Base-by-base conservation (phyloP, 768 basidiomycete genomes). In the Gymnopilus junonius region DNA sequence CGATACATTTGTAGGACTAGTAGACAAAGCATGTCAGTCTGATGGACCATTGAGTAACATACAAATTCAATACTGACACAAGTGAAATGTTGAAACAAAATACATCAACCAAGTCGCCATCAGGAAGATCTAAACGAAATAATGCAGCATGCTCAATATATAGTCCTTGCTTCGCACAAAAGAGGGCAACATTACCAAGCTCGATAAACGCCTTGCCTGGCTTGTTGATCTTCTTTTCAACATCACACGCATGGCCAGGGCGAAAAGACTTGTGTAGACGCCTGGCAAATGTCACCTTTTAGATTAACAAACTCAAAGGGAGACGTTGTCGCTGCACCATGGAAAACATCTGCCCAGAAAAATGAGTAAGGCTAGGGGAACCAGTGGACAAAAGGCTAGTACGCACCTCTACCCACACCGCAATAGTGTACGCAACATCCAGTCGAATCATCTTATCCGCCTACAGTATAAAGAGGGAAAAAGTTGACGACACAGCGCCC, bases 1-100 rank as follows among this genome's bases (percentile, higher is more conserved):
- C 74, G 72, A 51, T 71, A 70, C 10, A 75, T 25, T 55, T 40
- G 35, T 11, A 55, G 37, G 35, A 40, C 54, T 55, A 25, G 4
- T 21, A 27, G n/a, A 34, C 14, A 39, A 40, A 35, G 20, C 8
- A 8, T 8, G 23, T 39, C 17, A 39, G n/a, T 40, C 14, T n/a
- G 23, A 27, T 11, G 25, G n/a, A 20, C 23, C 40, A n/a, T n/a
- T n/a, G 7, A 27, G 20, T 20, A 55, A 17, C 21, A 7, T 12
- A 39, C 23, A 1, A 20, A 15, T 55, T 37, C 21, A 17, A 5
- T 21, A 25, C 54, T 37, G 6, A 55, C 54, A 10, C 15, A 40
- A 6, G n/a, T 55, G 54, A 37, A 55, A 55, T 14, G 54, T 55
- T 5, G 54, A 55, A 39, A 55, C 54, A 23, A 55, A 27, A 37